phyloP scores from a whole-genome alignment of 148 eudicot genomes.

The Rhododendron mucronatum region DNA sequence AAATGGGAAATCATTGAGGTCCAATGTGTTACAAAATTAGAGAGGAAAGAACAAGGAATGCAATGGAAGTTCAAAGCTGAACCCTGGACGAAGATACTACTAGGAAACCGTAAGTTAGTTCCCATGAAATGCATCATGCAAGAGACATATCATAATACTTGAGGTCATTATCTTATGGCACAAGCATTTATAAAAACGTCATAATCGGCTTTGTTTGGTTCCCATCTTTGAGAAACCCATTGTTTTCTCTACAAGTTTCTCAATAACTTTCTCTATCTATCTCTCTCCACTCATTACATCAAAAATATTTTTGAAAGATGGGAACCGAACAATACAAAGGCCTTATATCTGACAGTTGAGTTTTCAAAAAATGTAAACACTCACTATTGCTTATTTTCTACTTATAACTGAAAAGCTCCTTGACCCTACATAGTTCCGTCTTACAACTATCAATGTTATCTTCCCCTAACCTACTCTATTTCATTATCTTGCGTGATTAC shows the following conservation, averaged over 20 bases:
- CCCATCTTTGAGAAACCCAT: too few relatives aligned
- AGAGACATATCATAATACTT: not conserved
- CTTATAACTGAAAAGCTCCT: not conserved
- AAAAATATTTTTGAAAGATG: too few relatives aligned
- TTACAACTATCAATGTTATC: not conserved
- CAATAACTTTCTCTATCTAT: too few relatives aligned
- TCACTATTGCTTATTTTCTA: not conserved
- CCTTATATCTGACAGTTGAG: not conserved
- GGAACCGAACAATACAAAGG: too few relatives aligned
- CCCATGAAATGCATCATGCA: not conserved
- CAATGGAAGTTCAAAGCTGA: not conserved
- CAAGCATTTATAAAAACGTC: not conserved
- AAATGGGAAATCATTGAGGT: not conserved
- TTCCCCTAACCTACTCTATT: not conserved
- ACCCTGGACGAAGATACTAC: not conserved
- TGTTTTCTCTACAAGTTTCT: too few relatives aligned
- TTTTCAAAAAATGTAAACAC: too few relatives aligned
- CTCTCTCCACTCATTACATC: too few relatives aligned
- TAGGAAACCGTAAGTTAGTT: not conserved
- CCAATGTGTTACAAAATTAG: not conserved
- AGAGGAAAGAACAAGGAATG: not conserved
- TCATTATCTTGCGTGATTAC: not conserved
- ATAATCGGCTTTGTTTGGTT: too few relatives aligned
- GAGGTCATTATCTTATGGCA: not conserved
- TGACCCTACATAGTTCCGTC: not conserved